A percentile compares a stretch with the other conserved stretches of the same genome.
phyloP scores from a whole-genome alignment of 2,329 filamentous ascomycete genomes.

The Neofusicoccum parvum region DNA sequence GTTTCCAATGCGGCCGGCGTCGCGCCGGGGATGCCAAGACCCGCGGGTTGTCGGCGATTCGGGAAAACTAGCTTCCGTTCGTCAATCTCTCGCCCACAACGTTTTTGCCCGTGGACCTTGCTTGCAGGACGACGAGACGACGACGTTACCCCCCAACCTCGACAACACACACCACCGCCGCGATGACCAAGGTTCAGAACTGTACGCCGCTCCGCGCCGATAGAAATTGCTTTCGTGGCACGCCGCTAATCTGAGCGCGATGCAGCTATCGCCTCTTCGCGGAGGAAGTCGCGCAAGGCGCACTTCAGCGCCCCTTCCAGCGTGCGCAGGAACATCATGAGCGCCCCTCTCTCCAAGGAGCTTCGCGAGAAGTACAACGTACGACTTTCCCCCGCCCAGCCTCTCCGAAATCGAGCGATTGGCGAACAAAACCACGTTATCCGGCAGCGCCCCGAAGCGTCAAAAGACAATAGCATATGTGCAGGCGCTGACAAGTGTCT shows the following conservation, averaged over 20 bases:
- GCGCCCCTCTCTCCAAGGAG: constrained; percentile 67
- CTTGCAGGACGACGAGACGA: constrained; percentile 20
- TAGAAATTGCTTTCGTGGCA: background rate
- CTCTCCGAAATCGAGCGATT: background rate
- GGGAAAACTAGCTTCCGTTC: constrained; percentile 11
- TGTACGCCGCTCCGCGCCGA: constrained; percentile 44
- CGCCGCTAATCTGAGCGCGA: constrained; percentile 15
- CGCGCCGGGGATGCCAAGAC: background rate
- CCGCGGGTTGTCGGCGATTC: background rate
- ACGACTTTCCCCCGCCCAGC: constrained; percentile 40
- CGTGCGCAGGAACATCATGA: constrained; percentile 95
- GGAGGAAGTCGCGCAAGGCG: constrained; percentile 98
- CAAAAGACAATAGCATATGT: background rate
- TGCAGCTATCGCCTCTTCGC: constrained; percentile 67
- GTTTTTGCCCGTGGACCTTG: constrained; percentile 12
- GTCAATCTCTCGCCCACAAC: constrained; percentile 20
- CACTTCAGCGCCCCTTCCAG: constrained; percentile 96
- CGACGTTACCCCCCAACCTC: constrained; percentile 20
- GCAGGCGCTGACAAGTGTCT: constrained; percentile 17
- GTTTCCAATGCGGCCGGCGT: background rate
- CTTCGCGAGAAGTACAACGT: constrained; percentile 99
- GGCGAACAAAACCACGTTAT: background rate
- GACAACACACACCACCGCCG: constrained; percentile 37
- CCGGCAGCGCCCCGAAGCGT: background rate
- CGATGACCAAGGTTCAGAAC: constrained; percentile 72